Conservation (phyloP, 2,329 filamentous ascomycete species). For the Beauveria asiatica region DNA sequence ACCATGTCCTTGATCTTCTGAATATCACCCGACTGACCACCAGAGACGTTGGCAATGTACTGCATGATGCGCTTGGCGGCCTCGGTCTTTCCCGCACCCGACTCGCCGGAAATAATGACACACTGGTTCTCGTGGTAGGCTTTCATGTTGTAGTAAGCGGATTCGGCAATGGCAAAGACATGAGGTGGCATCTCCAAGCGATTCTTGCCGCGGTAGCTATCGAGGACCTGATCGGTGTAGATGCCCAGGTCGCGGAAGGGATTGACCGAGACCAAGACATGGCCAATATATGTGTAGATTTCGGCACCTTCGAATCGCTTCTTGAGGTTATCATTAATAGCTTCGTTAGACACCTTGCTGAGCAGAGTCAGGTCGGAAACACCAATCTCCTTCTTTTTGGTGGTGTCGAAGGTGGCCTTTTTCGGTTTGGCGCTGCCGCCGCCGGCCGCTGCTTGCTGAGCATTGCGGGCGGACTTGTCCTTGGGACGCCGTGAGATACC, state of each 20-base stretch:
- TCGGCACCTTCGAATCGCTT: slow-evolving; percentile 95
- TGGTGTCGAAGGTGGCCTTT: slow-evolving; percentile 91
- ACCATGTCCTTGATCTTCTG: slow-evolving; percentile 99
- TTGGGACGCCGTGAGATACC: slow-evolving; percentile 34
- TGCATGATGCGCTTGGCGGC: slow-evolving; percentile 99
- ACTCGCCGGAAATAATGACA: slow-evolving; percentile 98
- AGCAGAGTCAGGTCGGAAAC: slow-evolving; percentile 95
- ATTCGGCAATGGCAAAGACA: slow-evolving; percentile 95
- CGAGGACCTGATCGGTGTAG: slow-evolving; percentile 89
- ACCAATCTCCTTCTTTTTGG: slow-evolving; percentile 98
- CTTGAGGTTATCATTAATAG: slow-evolving; percentile 98
- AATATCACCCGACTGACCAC: slow-evolving; percentile 75
- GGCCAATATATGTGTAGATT: slow-evolving; percentile 99
- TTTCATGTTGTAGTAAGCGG: slow-evolving; percentile 99
- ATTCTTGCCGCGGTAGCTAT: slow-evolving; percentile 95
- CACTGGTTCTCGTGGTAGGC: slow-evolving; percentile 98
- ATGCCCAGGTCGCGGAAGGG: slow-evolving; percentile 96
- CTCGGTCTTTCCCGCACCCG: slow-evolving; percentile 95
- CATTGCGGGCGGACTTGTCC: slow-evolving; percentile 29
- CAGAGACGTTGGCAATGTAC: slow-evolving; percentile 96
- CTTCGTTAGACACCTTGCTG: slow-evolving; percentile 98
- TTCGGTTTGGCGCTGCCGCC: slow-evolving; percentile 59
- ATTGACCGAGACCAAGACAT: slow-evolving; percentile 98
- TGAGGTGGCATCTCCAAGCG: slow-evolving; percentile 90
- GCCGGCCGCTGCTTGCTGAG: slow-evolving; percentile 31